These are phyloP conservation scores for Dactylellina cionopaga DNA, from an alignment of 2,329 filamentous ascomycete genomes.

Conservation along the genomic window DNA sequence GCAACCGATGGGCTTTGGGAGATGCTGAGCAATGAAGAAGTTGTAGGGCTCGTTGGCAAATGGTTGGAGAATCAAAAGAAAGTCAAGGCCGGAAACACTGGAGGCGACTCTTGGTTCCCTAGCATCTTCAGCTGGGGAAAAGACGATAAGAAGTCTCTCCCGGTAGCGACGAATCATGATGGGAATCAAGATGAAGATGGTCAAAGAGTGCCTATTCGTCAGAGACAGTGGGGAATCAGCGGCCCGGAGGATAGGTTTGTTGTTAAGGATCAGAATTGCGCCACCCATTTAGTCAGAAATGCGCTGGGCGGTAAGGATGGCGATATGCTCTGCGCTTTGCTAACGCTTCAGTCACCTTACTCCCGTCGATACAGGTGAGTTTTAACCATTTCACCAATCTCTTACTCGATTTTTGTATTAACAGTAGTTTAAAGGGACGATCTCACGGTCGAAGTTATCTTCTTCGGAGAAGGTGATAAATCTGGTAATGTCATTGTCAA, in stretches of 20 bases:
- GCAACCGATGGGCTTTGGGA: slow-evolving; percentile 98
- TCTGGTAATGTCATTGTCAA: slow-evolving; percentile 84
- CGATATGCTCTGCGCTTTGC: slow-evolving; percentile 90
- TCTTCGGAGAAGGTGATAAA: slow-evolving; percentile 82
- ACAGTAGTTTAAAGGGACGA: slow-evolving; percentile 74
- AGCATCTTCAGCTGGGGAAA: slow-evolving; percentile 74
- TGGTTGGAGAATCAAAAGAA: slow-evolving; percentile 84
- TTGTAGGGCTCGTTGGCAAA: slow-evolving; percentile 92
- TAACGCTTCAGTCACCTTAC: slow-evolving; percentile 91
- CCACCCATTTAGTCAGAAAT: slow-evolving; percentile 94
- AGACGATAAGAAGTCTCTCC: slow-evolving; percentile 68
- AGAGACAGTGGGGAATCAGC: slow-evolving; percentile 89
- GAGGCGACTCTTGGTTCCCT: slow-evolving; percentile 66
- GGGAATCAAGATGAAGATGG: slow-evolving; percentile 68
- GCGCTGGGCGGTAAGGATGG: slow-evolving; percentile 91
- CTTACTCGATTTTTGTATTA: slow-evolving; percentile 53
- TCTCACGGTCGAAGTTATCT: slow-evolving; percentile 96
- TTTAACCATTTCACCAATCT: neutral
- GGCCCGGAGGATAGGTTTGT: slow-evolving; percentile 82
- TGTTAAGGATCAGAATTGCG: slow-evolving; percentile 93
- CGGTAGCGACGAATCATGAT: slow-evolving; percentile 70
- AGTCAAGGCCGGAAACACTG: slow-evolving; percentile 58
- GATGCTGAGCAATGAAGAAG: slow-evolving; percentile 98
- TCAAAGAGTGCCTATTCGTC: slow-evolving; percentile 82
- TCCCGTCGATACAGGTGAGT: slow-evolving; percentile 86